A percentile compares a stretch with the other conserved stretches of the same genome.
These are phyloP conservation scores for Dictyophora rubrovolvata DNA, from an alignment of 768 basidiomycete species.

Conservation along the genomic window DNA sequence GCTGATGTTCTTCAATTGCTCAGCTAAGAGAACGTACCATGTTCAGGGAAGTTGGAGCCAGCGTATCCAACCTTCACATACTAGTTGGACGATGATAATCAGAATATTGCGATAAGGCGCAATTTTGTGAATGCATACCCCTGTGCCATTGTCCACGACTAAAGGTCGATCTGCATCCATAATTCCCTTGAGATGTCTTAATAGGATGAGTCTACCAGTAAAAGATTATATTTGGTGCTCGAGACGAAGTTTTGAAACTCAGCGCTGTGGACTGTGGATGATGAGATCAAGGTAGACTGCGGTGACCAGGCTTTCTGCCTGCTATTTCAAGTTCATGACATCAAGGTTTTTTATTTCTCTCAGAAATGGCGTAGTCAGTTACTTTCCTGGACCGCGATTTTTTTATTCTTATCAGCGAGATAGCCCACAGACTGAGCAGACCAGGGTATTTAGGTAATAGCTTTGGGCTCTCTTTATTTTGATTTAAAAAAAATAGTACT, in stretches of 20 bases:
- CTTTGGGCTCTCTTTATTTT: too few species aligned
- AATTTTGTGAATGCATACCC: slow-evolving; percentile 27
- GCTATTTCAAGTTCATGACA: too few species aligned
- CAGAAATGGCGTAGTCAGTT: too few species aligned
- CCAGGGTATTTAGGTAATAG: too few species aligned
- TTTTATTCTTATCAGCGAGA: too few species aligned
- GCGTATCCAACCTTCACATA: slow-evolving; percentile 59
- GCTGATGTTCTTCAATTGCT: background rate
- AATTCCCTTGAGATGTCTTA: background rate
- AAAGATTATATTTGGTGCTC: background rate
- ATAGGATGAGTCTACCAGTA: background rate
- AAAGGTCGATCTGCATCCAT: slow-evolving; percentile 33
- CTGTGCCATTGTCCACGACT: slow-evolving; percentile 60
- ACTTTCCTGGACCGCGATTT: too few species aligned
- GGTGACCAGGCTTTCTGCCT: background rate
- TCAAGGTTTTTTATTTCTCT: too few species aligned
- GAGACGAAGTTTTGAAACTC: background rate
- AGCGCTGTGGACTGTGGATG: background rate
- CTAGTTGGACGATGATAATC: slow-evolving; percentile 20
- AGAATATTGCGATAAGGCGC: background rate
- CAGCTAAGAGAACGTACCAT: slow-evolving; percentile 26
- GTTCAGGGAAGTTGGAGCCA: slow-evolving; percentile 56
- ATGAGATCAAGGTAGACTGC: background rate
- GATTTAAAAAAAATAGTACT: too few species aligned
- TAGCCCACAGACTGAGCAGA: too few species aligned